Base-by-base conservation (phyloP, 345 rosid species). In the Viola odorata region DNA sequence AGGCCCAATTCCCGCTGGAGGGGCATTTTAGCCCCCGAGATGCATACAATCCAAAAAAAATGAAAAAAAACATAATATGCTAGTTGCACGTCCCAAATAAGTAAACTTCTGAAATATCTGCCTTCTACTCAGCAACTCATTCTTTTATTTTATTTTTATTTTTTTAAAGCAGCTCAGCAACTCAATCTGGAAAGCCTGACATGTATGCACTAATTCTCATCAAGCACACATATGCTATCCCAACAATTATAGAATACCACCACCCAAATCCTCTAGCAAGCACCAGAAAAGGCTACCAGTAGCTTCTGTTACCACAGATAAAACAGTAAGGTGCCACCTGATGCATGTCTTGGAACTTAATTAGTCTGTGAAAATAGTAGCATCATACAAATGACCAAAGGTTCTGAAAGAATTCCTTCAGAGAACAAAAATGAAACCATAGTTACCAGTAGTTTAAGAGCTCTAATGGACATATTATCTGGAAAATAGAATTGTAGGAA, bases 1-100 rank as follows among this genome's bases (percentile, higher is more conserved):
- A 71, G 75, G 75, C 79, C 82, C 79, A 78, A 44, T 44, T 69
- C 77, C 87, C 70, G 85, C 86, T 63, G 79, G 82, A 68, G 73
- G 57, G 77, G 75, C 73, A 76, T 78, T 65, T 69, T 68, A 71
- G 77, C 85, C 73, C 80, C 80, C 73, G 68, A 73, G 62, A 69
- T 50, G 63, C 48, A 70, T 62, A 66, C 60, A 74, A 63, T 62
- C 57, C 72, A 73, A 69, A 60, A 36, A 65, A 23, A 2, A 2
- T 67, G 53, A 63, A 73, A 68, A 77, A 67, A 75, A 65, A 78
- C 53, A 71, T 65, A 62, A 59, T 60, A 6, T 6, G 47, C 66
- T 60, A 59, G 58, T 47, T 41, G 57, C 63, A 48, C 7, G 66
- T 44, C 49, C 32, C 60, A 57, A 58, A 61, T 45, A 66, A 45